phyloP scores from a whole-genome alignment of 495 filamentous ascomycete genomes.

The Penicillium parvum region DNA sequence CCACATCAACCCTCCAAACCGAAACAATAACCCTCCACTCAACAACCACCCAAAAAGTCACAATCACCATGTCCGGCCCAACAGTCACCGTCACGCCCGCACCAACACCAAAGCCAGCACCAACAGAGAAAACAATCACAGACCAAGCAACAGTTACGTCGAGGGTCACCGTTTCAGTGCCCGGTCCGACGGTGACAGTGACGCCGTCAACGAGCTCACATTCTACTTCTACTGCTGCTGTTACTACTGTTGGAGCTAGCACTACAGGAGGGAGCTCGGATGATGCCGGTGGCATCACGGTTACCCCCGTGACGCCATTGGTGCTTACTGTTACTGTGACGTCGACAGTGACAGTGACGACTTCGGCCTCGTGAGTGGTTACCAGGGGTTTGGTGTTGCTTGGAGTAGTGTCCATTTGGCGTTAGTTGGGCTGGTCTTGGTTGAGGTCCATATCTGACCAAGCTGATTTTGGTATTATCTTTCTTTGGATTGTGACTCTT shows the following conservation, averaged over 20 bases:
- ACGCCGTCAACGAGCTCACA: conserved; percentile 1
- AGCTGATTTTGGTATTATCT: no score
- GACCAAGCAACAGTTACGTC: conserved; percentile 6
- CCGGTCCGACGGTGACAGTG: conserved; percentile 7
- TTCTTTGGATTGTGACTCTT: no score
- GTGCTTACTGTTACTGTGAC: conserved; percentile 17
- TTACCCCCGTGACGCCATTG: conserved; percentile 10
- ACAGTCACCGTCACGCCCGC: not conserved
- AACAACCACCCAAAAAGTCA: not conserved
- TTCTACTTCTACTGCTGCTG: not conserved
- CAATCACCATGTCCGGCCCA: not conserved
- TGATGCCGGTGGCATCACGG: not conserved
- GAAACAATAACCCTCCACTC: not conserved
- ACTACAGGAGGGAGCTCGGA: not conserved
- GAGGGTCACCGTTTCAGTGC: conserved; percentile 7
- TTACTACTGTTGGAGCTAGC: not conserved
- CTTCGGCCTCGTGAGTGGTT: not conserved
- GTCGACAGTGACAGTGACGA: conserved; percentile 8
- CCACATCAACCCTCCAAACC: not conserved
- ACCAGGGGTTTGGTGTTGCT: no score
- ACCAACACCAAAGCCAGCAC: not conserved
- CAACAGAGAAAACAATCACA: conserved; percentile 2
- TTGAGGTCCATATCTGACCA: no score
- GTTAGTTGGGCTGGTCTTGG: no score
- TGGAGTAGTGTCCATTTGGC: no score